A percentile compares a stretch with the other conserved stretches of the same genome.
Evolutionary conservation across 78 protist species (phyloP).

Genomic region (Dictyostelium discoideum): dicty_2.7 NC_007089.4:2438501-2439000

Average conservation of each 20-base stretch:
- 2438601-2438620: not conserved
- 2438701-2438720: not conserved
- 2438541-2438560: constrained; percentile 12
- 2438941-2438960: constrained; percentile 38
- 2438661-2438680: not conserved
- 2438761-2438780: constrained; percentile 49
- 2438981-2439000: constrained; percentile 64
- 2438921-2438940: constrained; percentile 48
- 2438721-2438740: not conserved
- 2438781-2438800: not conserved
- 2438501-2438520: not conserved
- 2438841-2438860: constrained; percentile 44
- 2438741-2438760: constrained; percentile 21
- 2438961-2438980: constrained; percentile 27
- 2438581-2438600: not conserved
- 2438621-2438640: not conserved
- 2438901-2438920: constrained; percentile 66
- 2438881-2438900: constrained; percentile 30
- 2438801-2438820: constrained; percentile 26
- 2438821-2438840: constrained; percentile 26
- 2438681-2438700: not conserved
- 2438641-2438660: not conserved
- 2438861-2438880: constrained; percentile 24
- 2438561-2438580: not conserved
- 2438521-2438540: not conserved